Percentiles rank a stretch among this genome's conserved stretches.
These are phyloP conservation scores for Geotrichum candidum DNA, from an alignment of 1,139 yeast genomes.

Conservation along the genomic window DNA sequence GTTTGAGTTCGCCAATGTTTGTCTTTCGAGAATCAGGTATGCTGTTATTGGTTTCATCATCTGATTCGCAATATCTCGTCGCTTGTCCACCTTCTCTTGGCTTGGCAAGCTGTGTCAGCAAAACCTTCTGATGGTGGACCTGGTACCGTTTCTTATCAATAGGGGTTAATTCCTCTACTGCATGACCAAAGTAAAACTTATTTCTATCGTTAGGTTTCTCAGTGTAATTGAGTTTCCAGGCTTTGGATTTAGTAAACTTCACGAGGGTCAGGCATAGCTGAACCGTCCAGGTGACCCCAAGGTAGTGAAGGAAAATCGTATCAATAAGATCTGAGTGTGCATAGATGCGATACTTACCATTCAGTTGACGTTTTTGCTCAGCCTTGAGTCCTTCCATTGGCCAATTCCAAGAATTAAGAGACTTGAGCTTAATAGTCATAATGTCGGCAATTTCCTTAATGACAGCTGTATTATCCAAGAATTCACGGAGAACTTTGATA, in stretches of 20 bases:
- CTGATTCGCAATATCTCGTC: conserved; percentile 2
- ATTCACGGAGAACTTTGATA: conserved; percentile 13
- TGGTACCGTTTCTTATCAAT: conserved; percentile 7
- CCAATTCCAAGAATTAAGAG: conserved; percentile 20
- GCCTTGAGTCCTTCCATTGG: conserved; percentile 16
- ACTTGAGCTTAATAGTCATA: conserved; percentile 19
- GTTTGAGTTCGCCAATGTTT: conserved; percentile 8
- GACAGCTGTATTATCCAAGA: conserved; percentile 13
- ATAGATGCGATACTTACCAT: conserved; percentile 21
- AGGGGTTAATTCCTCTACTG: not conserved
- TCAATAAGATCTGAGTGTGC: conserved; percentile 22
- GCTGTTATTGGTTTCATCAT: not conserved
- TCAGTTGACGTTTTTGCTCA: conserved; percentile 18
- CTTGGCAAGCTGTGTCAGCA: conserved; percentile 7
- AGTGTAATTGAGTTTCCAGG: not conserved
- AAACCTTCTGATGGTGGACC: not conserved
- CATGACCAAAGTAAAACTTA: conserved; percentile 5
- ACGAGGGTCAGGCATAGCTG: conserved; percentile 2
- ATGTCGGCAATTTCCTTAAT: conserved; percentile 20
- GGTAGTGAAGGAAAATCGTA: conserved; percentile 15
- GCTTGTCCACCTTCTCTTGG: not conserved
- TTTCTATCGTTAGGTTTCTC: not conserved
- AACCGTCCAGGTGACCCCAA: conserved; percentile 18
- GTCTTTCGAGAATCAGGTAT: not conserved
- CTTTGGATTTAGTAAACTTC: not conserved